Evolutionary conservation across 2,329 filamentous ascomycete species (phyloP), one percentile per base, ranked within the genome.

Genomic region (Nothopassalora personata): DNA sequence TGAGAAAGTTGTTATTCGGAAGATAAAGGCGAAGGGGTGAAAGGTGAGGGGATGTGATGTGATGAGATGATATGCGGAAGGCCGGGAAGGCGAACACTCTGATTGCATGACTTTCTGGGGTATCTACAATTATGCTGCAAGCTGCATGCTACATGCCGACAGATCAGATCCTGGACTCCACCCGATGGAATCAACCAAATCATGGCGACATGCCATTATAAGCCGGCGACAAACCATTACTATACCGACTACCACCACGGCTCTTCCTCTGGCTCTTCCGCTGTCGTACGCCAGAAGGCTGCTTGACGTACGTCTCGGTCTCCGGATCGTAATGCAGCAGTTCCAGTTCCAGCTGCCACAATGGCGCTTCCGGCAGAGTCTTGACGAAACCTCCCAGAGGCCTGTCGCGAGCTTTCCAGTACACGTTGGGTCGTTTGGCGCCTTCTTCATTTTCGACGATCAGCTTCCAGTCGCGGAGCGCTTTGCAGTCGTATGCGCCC

Each of bases 1-100:
- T 53, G 86, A 83, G 47, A 88, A 78, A 68, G 86, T 97, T 33
- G 79, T 91, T n/a, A 93, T 97, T 70, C 83, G 89, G 65, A 84
- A 81, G 70, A 76, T 78, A 6, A 84, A 82, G 67, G 67, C 66
- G 31, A 77, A 76, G 64, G n/a, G 49, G 13, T 58, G 45, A 54
- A 46, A 15, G 5, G 5, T 7, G 8, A 28, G 27, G 19, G 47
- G n/a, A 23, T 36, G 10, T 46, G n/a, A 15, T 5, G 23, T 23
- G 23, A 23, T 23, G 23, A 23, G 23, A 23, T 23, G 23, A 23
- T 1, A 23, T 23, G 23, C 23, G 23, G 23, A 23, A 23, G 23
- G 23, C 23, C 23, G 23, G 23, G 23, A 23, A 23, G 23, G 23
- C 1, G 23, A 30, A 19, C n/a, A 11, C 23, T 11, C 11, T 49